Conservation (phyloP, 768 basidiomycete species). For the Pulveroboletus sp. region DNA sequence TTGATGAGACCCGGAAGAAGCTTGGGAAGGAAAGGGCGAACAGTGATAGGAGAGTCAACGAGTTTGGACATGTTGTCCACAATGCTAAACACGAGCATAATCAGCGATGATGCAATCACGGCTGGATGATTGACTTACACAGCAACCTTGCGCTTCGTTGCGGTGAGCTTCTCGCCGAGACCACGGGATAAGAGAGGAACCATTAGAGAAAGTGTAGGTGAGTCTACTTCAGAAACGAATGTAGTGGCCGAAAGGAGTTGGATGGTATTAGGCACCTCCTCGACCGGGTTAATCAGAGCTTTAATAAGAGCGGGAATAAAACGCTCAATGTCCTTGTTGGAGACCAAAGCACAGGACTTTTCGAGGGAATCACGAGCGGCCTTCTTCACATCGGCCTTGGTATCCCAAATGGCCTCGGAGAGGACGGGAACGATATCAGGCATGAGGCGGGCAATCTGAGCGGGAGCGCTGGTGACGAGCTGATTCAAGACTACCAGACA, state of each 20-base stretch:
- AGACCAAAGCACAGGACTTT: constrained; percentile 89
- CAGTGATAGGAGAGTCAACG: constrained; percentile 90
- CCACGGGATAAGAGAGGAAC: constrained; percentile 93
- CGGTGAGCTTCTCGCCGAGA: constrained; percentile 89
- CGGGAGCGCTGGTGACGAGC: constrained; percentile 77
- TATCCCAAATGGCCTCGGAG: constrained; percentile 96
- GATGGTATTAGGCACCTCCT: constrained; percentile 96
- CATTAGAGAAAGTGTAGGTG: constrained; percentile 95
- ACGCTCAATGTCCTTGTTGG: constrained; percentile 97
- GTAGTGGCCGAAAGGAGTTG: constrained; percentile 95
- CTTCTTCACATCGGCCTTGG: constrained; percentile 98
- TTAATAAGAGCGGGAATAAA: constrained; percentile 98
- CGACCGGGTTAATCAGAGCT: constrained; percentile 96
- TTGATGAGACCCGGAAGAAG: constrained; percentile 94
- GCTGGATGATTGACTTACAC: constrained; percentile 55
- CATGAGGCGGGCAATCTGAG: constrained; percentile 84
- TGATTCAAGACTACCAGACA: constrained; percentile 78
- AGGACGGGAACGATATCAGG: constrained; percentile 94
- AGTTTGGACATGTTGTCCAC: constrained; percentile 99
- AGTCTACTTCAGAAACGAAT: constrained; percentile 99
- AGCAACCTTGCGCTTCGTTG: constrained; percentile 96
- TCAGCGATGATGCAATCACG: constrained; percentile 15
- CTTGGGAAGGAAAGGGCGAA: constrained; percentile 95
- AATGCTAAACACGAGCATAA: constrained; percentile 51
- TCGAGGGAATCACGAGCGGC: constrained; percentile 91